Base-by-base conservation (phyloP, 2,329 filamentous ascomycete genomes). In the Dryadomyces sulphureus region DNA sequence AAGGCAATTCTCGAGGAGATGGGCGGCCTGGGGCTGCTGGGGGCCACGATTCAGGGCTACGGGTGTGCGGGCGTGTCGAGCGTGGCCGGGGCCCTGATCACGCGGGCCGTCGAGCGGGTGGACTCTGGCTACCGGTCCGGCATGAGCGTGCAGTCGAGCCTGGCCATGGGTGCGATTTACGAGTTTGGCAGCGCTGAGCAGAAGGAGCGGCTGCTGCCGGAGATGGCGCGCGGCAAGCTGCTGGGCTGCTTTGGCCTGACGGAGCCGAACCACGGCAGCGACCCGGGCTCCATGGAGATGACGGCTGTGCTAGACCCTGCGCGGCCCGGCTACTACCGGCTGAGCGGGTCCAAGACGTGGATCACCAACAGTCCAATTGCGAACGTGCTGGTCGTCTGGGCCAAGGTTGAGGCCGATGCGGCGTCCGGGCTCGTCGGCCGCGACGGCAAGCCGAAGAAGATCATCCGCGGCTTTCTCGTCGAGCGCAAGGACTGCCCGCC, bases 321-420 rank as follows among this genome's bases (percentile, higher is more conserved):
- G 11, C 87, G 86, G 66, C 78, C 83, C 57, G 85, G 84, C 2
- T 84, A 84, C 59, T 83, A 81, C 55, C 72, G 77, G 40, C 66
- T 93, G 20, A 82, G 75, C 41, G 86, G 86, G 5, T 68, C 81
- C 41, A 93, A 93, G 69, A 92, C 86, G 0, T 93, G 86, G 86
- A 93, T 93, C 58, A 93, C 86, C 12, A 93, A 93, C 64, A 88
- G 82, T 14, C 86, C 86, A 8, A 90, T 93, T 55, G 76, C 85
- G 1, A 84, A 92, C 56, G 70, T 92, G 5, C 64, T 90, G 45
- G 65, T 93, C 45, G 80, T 93, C 3, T 98, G 92, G 92, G 92
- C 90, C 1, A 95, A 94, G 68, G 66, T 94, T 41, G 16, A n/a
- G 16, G 78, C 92, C 52, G 83, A 84, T 55, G 93, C 87, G 20